phyloP scores from a whole-genome alignment of 768 basidiomycete genomes.

The Tephrocybe sp. region DNA sequence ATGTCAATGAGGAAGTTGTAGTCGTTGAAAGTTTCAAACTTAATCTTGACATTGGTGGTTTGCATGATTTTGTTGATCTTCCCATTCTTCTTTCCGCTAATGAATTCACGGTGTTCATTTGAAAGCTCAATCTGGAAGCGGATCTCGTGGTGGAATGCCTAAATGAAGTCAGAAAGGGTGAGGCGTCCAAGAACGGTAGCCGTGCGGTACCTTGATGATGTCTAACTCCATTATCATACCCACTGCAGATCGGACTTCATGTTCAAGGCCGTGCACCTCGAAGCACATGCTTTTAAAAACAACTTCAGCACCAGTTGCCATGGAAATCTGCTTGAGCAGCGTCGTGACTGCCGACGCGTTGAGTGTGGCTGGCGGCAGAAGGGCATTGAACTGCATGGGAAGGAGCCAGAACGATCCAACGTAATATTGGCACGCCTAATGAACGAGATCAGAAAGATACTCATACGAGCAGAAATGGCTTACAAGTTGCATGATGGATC shows the following conservation, averaged over 20 bases:
- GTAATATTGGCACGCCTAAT: slow-evolving; percentile 91
- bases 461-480: slow-evolving; percentile 24
- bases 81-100: slow-evolving; percentile 98
- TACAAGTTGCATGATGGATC: slow-evolving; percentile 93
- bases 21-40: slow-evolving; percentile 98
- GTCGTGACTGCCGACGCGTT: slow-evolving; percentile 82
- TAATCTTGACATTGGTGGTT: slow-evolving; percentile 94
- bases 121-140: slow-evolving; percentile 97
- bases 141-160: slow-evolving; percentile 96
- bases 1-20: slow-evolving; percentile 94
- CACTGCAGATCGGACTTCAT: slow-evolving; percentile 86
- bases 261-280: slow-evolving; percentile 93
- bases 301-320: slow-evolving; percentile 86
- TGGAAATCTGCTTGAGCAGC: slow-evolving; percentile 84
- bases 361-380: slow-evolving; percentile 79
- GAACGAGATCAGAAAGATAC: not conserved
- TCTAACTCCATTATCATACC: slow-evolving; percentile 88
- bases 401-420: slow-evolving; percentile 97
- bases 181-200: slow-evolving; percentile 14
- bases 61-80: slow-evolving; percentile 99
- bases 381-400: slow-evolving; percentile 90
- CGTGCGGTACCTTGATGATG: slow-evolving; percentile 75
- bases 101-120: slow-evolving; percentile 98
- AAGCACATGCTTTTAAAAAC: slow-evolving; percentile 98
- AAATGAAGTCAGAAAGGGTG: not conserved